Base-by-base conservation (phyloP, 2,329 filamentous ascomycete genomes). In the Xylaria multiplex region DNA sequence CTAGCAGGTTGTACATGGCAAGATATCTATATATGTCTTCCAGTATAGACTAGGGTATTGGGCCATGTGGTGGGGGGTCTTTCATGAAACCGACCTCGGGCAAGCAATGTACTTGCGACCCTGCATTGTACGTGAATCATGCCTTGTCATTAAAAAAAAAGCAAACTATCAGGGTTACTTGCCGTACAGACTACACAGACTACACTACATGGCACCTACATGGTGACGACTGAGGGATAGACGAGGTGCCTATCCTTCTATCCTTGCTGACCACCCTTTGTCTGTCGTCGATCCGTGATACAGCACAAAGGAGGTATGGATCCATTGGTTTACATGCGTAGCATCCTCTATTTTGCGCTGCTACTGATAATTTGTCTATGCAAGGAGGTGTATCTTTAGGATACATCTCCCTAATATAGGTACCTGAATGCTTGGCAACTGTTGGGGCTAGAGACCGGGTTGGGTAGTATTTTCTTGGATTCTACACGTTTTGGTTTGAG, bases 191-290 rank as follows among this genome's bases (percentile, higher is more conserved):
- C 1, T 40, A 13, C 43, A 46, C 19, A 19, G 19, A 19, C 19
- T 19, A 19, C 19, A 40, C 1, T 40, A 13, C 43, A 46, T 22
- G n/a, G 13, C 22, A 6, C 22, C 8, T 6, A 22, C 19, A 13
- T 19, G n/a, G 6, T 35, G 16, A 52, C 22, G 16, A 52, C 13
- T 32, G 11, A 40, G 37, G 13, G 11, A 11, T 50, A 32, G n/a
- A 52, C 13, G 6, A 52, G 30, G 49, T 52, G 35, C 16, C 4
- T 32, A 45, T 16, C 16, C 45, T 27, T 62, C 4, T 32, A 45
- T 16, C 16, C 45, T 27, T 62, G 50, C 45, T 62, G 60, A 62
- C 60, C 59, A 57, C 60, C 40, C n/a, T 27, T 43, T 24, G 52
- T 27, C 22, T 43, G 32, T 19, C 27, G 53, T 32, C 22, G 32